phyloP scores from a whole-genome alignment of 192 early-diverging fungal genomes.

The Backusella sp. region DNA sequence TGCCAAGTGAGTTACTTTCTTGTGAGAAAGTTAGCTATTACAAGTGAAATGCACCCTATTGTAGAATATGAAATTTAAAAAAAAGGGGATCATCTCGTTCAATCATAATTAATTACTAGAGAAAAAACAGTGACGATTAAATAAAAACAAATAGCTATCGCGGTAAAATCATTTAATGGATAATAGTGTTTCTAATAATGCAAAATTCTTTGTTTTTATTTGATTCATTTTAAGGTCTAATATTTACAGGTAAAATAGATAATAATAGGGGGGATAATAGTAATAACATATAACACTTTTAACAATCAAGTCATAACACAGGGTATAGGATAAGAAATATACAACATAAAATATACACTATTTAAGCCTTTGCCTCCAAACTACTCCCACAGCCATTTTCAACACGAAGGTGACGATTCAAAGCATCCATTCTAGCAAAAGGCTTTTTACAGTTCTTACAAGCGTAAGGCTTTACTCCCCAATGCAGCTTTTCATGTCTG shows the following conservation, averaged over 20 bases:
- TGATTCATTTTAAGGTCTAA: background rate
- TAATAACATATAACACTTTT: background rate
- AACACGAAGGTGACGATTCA: conserved; percentile 60
- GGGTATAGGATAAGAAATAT: background rate
- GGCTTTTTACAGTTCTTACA: conserved; percentile 67
- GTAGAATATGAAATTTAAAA: too few species aligned
- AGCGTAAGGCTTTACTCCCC: conserved; percentile 68
- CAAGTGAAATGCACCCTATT: too few species aligned
- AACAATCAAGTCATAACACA: background rate
- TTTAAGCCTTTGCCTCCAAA: background rate
- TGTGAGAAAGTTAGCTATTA: too few species aligned
- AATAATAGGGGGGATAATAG: background rate
- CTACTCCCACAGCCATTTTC: conserved; percentile 31
- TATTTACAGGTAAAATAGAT: background rate
- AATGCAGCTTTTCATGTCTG: conserved; percentile 75
- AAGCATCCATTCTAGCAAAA: conserved; percentile 77
- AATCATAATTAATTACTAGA: too few species aligned
- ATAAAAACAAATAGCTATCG: too few species aligned
- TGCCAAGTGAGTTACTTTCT: too few species aligned
- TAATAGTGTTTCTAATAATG: background rate
- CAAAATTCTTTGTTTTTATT: background rate
- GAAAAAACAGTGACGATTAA: too few species aligned
- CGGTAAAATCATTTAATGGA: too few species aligned
- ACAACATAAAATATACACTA: conserved; percentile 3
- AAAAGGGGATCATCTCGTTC: too few species aligned